These are phyloP conservation scores for Penicillium turbatum DNA, from an alignment of 495 filamentous ascomycete genomes.

Conservation along the genomic window DNA sequence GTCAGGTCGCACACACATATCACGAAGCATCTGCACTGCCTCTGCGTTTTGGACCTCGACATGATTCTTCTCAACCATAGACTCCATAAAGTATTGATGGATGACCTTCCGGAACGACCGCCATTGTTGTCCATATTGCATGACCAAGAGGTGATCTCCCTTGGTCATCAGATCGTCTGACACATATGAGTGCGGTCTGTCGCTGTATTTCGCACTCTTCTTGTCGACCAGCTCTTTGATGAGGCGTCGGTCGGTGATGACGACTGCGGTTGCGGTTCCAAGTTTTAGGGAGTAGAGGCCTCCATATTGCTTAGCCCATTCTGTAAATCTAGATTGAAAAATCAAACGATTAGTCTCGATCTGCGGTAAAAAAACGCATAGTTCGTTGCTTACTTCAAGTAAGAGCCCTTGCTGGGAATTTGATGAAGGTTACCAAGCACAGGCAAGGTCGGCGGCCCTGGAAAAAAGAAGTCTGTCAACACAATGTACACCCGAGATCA, in stretches of 20 bases:
- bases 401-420: neutral
- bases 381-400: neutral
- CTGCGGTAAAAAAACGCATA: neutral
- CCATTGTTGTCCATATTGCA: constrained; percentile 25
- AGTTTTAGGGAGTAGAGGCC: constrained; percentile 40
- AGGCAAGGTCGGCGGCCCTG: neutral
- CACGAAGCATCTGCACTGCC: constrained; percentile 23
- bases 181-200: constrained; percentile 25
- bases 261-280: constrained; percentile 29
- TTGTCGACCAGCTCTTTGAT: constrained; percentile 40
- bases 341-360: neutral
- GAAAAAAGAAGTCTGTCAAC: neutral
- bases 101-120: constrained; percentile 22
- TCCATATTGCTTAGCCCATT: constrained; percentile 45
- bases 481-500: neutral
- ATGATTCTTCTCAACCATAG: constrained; percentile 7
- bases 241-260: constrained; percentile 29
- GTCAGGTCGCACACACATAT: constrained; percentile 24
- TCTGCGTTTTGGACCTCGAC: constrained; percentile 18
- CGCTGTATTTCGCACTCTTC: constrained; percentile 33
- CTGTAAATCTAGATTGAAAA: constrained; percentile 24
- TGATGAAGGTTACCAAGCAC: neutral
- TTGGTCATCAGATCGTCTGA: neutral
- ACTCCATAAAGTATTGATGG: constrained; percentile 36
- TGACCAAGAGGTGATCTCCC: constrained; percentile 22